Evolutionary conservation across 1,284 basidiomycete genomes (phyloP), one percentile per base, ranked within the genome.

Genomic region (Agaricales sp.): DNA sequence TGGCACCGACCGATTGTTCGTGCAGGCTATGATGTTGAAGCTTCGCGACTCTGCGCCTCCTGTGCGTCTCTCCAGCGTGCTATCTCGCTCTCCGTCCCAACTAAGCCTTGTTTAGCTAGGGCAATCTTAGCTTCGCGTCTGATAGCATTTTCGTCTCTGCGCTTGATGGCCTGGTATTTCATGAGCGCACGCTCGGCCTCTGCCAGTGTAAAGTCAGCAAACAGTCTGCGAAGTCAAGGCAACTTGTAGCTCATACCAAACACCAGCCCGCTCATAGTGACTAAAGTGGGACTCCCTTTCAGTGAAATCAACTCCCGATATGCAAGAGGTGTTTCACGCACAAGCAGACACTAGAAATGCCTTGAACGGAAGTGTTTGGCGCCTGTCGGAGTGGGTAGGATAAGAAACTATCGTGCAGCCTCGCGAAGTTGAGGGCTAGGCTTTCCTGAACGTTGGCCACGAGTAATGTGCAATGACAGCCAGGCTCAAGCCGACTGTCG

Each of bases 1-100:
- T n/a, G n/a, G n/a, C n/a, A n/a, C n/a, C n/a, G n/a, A n/a, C n/a
- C n/a, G n/a, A n/a, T n/a, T n/a, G n/a, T n/a, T n/a, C n/a, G n/a
- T n/a, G n/a, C n/a, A n/a, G n/a, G n/a, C n/a, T n/a, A n/a, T n/a
- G 64, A 48, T 69, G 68, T 56, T n/a, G 60, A 63, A 14, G 26
- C 26, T 30, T 30, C 26, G 16, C 39, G 39, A 41, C 8, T 20
- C 16, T 8, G 6, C 8, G 39, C 6, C 16, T 41, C 39, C 16
- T 41, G 39, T 53, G 67, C 68, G 18, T 70, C 74, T 60, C 78
- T 82, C 90, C 90, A 93, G 60, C 79, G 81, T 37, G 78, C 71
- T 44, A 92, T 92, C 58, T 87, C 88, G 8, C 81, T 79, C 64
- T 93, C 90, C 4, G 88, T 91, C 3, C 82, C 79, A 51, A 92